Conservation (phyloP, 495 filamentous ascomycete species). For the Penicillium coffeae region DNA sequence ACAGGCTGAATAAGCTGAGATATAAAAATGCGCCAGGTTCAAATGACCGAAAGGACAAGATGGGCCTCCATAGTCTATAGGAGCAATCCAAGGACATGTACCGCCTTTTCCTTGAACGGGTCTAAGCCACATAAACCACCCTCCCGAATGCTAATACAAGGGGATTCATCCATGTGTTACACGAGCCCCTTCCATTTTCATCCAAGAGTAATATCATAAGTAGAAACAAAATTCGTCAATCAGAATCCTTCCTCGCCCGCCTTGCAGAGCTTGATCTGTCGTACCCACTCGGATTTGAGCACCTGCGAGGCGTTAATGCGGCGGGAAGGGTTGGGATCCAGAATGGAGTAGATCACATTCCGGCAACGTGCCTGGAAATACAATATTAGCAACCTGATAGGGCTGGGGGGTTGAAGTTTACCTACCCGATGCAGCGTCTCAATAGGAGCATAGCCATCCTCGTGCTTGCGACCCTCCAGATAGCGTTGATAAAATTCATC, state of each 20-base stretch:
- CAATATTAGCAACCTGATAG: constrained; percentile 31
- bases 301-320: constrained; percentile 96
- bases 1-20: constrained; percentile 8
- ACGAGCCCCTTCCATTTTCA: constrained; percentile 5
- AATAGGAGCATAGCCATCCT: constrained; percentile 93
- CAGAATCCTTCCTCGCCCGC: constrained; percentile 86
- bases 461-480: constrained; percentile 83
- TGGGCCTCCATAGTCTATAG: constrained; percentile 26
- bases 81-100: constrained; percentile 24
- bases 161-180: constrained; percentile 8
- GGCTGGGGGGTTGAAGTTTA: constrained; percentile 9
- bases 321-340: constrained; percentile 86
- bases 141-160: constrained; percentile 20
- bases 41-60: constrained; percentile 18
- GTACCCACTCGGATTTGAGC: constrained; percentile 96
- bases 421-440: constrained; percentile 93
- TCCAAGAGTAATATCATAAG: background rate
- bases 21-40: constrained; percentile 22
- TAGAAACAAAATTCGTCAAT: constrained; percentile 2
- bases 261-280: constrained; percentile 93
- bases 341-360: constrained; percentile 97
- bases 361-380: constrained; percentile 79
- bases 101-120: constrained; percentile 21
- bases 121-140: constrained; percentile 29
- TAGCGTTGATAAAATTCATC: constrained; percentile 97